Conservation (phyloP, 2,329 filamentous ascomycete genomes). For the Fusarium annulatum region DNA sequence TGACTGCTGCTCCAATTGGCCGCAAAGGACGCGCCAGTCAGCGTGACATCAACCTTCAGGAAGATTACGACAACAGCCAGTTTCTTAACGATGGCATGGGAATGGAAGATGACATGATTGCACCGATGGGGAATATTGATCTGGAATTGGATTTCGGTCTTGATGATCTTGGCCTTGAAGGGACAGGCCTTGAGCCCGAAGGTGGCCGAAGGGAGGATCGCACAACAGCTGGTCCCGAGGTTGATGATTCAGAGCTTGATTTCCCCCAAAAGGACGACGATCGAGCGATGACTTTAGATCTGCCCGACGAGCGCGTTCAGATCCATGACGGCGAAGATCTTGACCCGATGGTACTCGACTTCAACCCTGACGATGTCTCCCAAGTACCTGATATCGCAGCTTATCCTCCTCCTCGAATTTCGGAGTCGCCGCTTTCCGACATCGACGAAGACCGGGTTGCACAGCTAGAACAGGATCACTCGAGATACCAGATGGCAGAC, state of each 20-base stretch:
- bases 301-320: conserved; percentile 65
- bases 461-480: conserved; percentile 69
- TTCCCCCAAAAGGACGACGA: conserved; percentile 68
- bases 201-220: conserved; percentile 80
- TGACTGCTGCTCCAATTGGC: conserved; percentile 62
- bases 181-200: conserved; percentile 73
- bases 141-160: conserved; percentile 81
- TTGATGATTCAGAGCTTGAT: conserved; percentile 70
- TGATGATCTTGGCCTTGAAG: conserved; percentile 76
- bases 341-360: conserved; percentile 74
- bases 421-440: conserved; percentile 76
- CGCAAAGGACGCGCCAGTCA: conserved; percentile 69
- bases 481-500: conserved; percentile 64
- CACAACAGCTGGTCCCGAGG: conserved; percentile 4
- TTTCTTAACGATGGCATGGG: conserved; percentile 76
- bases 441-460: conserved; percentile 72
- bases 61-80: conserved; percentile 80
- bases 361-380: conserved; percentile 70
- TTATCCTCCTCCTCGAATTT: conserved; percentile 69
- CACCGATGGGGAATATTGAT: conserved; percentile 73
- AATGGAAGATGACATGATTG: conserved; percentile 68
- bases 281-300: conserved; percentile 64
- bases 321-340: conserved; percentile 74
- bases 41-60: conserved; percentile 75
- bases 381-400: conserved; percentile 61